Base-by-base conservation (phyloP, 179 eudicot genomes). In the Vitellaria paradoxa region DNA sequence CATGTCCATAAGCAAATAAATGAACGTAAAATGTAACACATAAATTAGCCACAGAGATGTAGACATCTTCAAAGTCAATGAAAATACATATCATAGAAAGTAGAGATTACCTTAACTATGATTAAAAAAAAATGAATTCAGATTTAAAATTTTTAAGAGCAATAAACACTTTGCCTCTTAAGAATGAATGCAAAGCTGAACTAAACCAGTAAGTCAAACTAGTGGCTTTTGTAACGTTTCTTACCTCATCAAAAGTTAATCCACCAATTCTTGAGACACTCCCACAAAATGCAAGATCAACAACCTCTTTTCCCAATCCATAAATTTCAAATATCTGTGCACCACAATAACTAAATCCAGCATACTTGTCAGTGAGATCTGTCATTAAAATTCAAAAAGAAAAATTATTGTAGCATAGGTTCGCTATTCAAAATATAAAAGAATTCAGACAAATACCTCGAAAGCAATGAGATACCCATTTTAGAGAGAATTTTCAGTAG, bases 241-340 rank as follows among this genome's bases (percentile, higher is more conserved):
- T 84, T 90, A 96, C 99, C 98, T 96, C 99, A 84, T 96, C 99
- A 76, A 94, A 77, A 65, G 98, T 94, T 86, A 96, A 82, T 76
- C 99, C 99, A 87, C 96, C 97, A 72, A 94, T 89, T 60, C 82
- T 89, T 73, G 99, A 96, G 61, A 84, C 86, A 82, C 99, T 96
- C 77, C 99, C 99, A 80, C 91, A 86, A 80, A 96, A 96, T 68
- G 98, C 94, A 79, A 84, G 74, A 85, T 96, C 98, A 78, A 96
- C 90, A 46, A 96, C 81, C 52, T 96, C 99, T 80, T 88, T 87
- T 53, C 97, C 99, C 81, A 96, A 81, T 75, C 99, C 99, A 80
- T 96, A 96, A 57, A 92, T 85, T 87, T 96, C 99, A 89, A 96
- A 96, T 83, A 96, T 94, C 85, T 96, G 99, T 73, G 99, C 99